Base-by-base conservation (phyloP, 192 early-diverging fungal species). In the Endogone sp. region DNA sequence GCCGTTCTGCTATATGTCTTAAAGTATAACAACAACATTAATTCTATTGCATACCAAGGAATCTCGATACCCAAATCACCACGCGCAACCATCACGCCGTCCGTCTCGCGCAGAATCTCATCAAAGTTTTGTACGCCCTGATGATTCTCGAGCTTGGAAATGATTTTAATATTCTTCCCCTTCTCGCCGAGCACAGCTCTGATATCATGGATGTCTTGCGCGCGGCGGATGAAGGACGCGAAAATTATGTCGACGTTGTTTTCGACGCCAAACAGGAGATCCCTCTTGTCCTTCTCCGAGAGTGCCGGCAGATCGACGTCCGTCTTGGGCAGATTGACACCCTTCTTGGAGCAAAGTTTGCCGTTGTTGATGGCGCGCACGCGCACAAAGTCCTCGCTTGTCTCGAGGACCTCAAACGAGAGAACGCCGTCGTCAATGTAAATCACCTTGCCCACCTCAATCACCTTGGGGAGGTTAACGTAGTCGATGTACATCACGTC, bases 61-160 rank as follows among this genome's bases (percentile, higher is more conserved):
- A 98, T 96, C 81, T 99, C 97, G 31, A 98, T 95, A 67, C 97
- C 97, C 61, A 99, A 81, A 79, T 98, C 97, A 76, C 97, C 97
- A 81, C 97, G 94, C 54, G 97, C 97, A 78, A 98, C 92, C 97
- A 99, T 99, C 65, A 99, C 90, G 66, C 96, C 97, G 81, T 99
- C 97, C 21, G 94, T 91, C 60, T 90, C 96, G 29, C 71, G 80
- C 56, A 99, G 82, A 72, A 99, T 99, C 69, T 95, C 96, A 81
- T 98, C 97, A 92, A 99, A 98, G 86, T 99, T 98, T 80, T 92
- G 86, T 30, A 99, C 88, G 68, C 96, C 97, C 83, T 99, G 94
- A 72, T 95, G 94, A 71, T 92, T 95, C 82, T 99, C 97, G 71
- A 99, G 98, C 86, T 99, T 99, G 75, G 89, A 87, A 62, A 99